Evolutionary conservation across 2,329 filamentous ascomycete species (phyloP), one percentile per base, ranked within the genome.

Genomic region (Clarireedia homoeocarpa): DNA sequence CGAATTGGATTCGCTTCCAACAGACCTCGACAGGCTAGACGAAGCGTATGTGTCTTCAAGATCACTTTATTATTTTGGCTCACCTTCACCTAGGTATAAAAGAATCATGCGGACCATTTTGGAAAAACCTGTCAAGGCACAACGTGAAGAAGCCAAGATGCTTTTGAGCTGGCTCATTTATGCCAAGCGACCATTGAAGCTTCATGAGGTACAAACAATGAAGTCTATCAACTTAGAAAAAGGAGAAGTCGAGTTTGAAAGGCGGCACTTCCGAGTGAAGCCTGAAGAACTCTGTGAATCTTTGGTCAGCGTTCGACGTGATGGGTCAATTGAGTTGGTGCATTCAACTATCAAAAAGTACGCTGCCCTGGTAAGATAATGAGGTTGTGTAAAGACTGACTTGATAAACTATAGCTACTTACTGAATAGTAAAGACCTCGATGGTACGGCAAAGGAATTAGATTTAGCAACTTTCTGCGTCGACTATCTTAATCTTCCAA

Each of bases 131-230:
- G 30, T 34, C 2, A 34, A 34, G 7, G 30, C 30, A 34, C 30
- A 34, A 34, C 30, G 30, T 34, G 30, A 34, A 34, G 30, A 34
- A 34, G 30, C 30, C 12, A 34, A 34, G 30, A 12, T 34, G 30
- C 30, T 34, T 12, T 34, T 34, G 30, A 34, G 30, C 12, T 34
- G 30, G 30, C 30, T 74, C 4, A 64, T 69, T 4, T 72, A 68
- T 56, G 67, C 70, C 5, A 71, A 70, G 59, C 63, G 72, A 27
- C 65, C 73, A 0, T 58, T 75, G 15, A 71, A 70, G 51, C 72
- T 70, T 71, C 66, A 71, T 50, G 73, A 75, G 55, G 70, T 75
- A 23, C 73, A 75, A 65, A 66, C 61, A 10, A 65, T 69, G 42
- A 64, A 67, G 24, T 68, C 72, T 1, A 69, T 73, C 30, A 57